Evolutionary conservation across 176 grass and related monocot genomes (phyloP), one percentile per base, ranked within the genome.

Genomic region (bread wheat (Triticum aestivum)): DNA sequence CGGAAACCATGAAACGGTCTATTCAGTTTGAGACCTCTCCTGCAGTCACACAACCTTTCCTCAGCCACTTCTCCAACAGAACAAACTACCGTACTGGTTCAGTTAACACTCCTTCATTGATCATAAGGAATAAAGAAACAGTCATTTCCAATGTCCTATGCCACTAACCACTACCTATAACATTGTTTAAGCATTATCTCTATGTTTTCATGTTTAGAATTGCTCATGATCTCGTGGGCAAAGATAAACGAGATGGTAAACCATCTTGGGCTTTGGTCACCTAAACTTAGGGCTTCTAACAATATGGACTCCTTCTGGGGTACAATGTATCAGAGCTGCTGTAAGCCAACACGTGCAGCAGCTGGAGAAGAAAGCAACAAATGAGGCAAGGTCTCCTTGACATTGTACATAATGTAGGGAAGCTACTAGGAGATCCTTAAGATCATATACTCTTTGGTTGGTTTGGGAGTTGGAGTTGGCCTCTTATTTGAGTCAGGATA

Each of bases 231-330:
- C 23, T 77, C 11, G 35, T 61, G 13, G 37, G 69, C 71, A 38
- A 47, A 82, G n/a, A 86, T 64, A 54, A 37, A 61, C 17, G n/a
- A 77, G 47, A 77, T 77, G 72, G 21, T 3, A 61, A 47, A 66
- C 6, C 65, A 38, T 79, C 35, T 38, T 30, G 5, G 3, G 3
- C 9, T 27, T 30, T 6, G 32, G 38, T 20, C 30, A 65, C 73
- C 24, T 52, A 73, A 30, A 9, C 23, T 71, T 56, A 84, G 45
- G 54, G 37, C n/a, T 65, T 63, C 6, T 35, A 79, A 84, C 24
- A 39, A 5, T 26, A 73, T 42, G 69, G 38, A 44, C 69, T 62
- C 61, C n/a, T 61, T 10, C 6, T 11, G 9, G 61, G 9, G 20
- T 62, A 24, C 9, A 23, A 24, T 9, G 3, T 26, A 62, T 1